These are phyloP conservation scores for Davidsoniella neocaledoniae DNA, from an alignment of 2,329 filamentous ascomycete genomes.

Conservation along the genomic window DNA sequence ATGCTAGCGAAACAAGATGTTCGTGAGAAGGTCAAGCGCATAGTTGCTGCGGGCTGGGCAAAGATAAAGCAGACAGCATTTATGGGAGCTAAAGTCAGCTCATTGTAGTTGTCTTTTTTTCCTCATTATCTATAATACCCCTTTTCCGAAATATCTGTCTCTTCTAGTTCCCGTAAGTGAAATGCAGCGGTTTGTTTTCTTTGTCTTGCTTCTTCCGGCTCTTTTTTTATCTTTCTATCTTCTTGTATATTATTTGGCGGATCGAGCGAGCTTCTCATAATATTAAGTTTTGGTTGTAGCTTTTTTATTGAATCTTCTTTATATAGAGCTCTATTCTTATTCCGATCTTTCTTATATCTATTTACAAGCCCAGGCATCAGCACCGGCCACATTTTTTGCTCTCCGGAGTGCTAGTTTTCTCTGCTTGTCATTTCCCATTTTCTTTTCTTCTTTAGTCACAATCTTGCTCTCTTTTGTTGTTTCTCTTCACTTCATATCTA, in stretches of 20 bases:
- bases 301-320: background rate
- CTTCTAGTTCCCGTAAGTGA: background rate
- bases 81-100: slow-evolving; percentile 95
- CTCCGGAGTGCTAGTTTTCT: slow-evolving; percentile 3
- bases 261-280: too few relatives aligned
- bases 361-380: background rate
- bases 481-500: too few relatives aligned
- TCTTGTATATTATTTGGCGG: slow-evolving; percentile 5
- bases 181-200: slow-evolving; percentile 2
- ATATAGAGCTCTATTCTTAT: background rate
- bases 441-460: too few relatives aligned
- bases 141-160: background rate
- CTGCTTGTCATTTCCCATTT: slow-evolving; percentile 2
- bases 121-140: background rate
- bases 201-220: background rate
- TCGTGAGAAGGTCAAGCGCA: slow-evolving; percentile 53
- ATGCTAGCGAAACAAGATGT: slow-evolving; percentile 60
- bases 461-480: too few relatives aligned
- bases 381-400: background rate
- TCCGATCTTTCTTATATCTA: background rate
- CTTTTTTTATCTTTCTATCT: background rate
- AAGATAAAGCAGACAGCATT: slow-evolving; percentile 74
- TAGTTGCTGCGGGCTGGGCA: slow-evolving; percentile 55
- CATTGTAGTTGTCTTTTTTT: slow-evolving; percentile 43
- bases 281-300: too few relatives aligned